These are phyloP conservation scores for Fusarium denticulatum DNA, from an alignment of 2,329 filamentous ascomycete genomes.

Conservation along the genomic window DNA sequence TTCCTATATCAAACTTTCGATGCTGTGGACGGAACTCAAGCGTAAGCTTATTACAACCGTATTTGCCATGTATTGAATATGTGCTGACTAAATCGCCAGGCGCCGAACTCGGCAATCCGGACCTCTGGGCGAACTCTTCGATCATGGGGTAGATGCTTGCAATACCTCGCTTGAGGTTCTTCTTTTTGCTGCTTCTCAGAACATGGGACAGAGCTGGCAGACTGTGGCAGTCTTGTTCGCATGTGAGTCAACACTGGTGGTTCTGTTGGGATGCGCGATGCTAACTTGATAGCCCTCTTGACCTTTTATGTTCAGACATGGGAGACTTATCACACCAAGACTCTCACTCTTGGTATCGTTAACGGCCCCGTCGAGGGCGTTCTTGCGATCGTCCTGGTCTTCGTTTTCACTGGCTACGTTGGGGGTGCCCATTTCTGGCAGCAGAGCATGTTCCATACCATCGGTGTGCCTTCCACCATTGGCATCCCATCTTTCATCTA, in stretches of 20 bases:
- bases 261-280: not conserved
- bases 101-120: slow-evolving; percentile 92
- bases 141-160: slow-evolving; percentile 95
- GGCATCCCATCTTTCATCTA: slow-evolving; percentile 78
- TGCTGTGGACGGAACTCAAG: slow-evolving; percentile 93
- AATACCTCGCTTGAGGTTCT: slow-evolving; percentile 96
- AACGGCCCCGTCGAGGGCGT: slow-evolving; percentile 97
- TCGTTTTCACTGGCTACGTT: slow-evolving; percentile 82
- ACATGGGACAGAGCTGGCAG: slow-evolving; percentile 91
- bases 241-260: slow-evolving; percentile 60
- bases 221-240: slow-evolving; percentile 86
- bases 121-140: slow-evolving; percentile 94
- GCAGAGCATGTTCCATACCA: slow-evolving; percentile 76
- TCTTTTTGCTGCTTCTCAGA: slow-evolving; percentile 91
- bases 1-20: slow-evolving; percentile 99
- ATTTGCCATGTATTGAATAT: not conserved
- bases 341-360: slow-evolving; percentile 88
- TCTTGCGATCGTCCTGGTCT: slow-evolving; percentile 82
- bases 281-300: slow-evolving; percentile 69
- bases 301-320: slow-evolving; percentile 99
- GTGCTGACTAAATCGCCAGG: slow-evolving; percentile 52
- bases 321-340: slow-evolving; percentile 99
- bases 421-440: slow-evolving; percentile 96
- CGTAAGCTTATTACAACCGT: slow-evolving; percentile 64
- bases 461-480: slow-evolving; percentile 72